Evolutionary conservation across 176 grass and related monocot species (phyloP), one percentile per base, ranked within the genome.

Genomic region (Puccinellia tenuiflora): DNA sequence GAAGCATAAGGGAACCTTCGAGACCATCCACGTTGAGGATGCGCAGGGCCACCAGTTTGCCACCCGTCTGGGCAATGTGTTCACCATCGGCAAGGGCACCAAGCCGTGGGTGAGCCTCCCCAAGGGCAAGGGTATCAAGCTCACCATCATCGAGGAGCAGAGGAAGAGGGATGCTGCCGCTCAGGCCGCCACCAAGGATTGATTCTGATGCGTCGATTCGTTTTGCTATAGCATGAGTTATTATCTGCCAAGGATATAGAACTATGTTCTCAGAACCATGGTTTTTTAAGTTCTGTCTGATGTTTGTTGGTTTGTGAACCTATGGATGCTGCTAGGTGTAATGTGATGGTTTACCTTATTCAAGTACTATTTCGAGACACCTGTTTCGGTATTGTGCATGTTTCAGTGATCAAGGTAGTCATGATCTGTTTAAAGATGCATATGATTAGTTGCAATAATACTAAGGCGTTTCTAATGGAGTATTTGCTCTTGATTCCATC

Each of bases 1-100:
- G 66, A 93, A 93, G 85, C 88, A 93, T 51, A 90, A 88, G 88
- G 91, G 91, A 37, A 90, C 66, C 82, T 93, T 93, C 4, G 91
- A 93, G 77, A 93, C 88, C 34, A 88, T 93, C 66, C 91, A 93
- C 17, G 55, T 93, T 12, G 88, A 93, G 81, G 91, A 93, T 73
- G 82, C 91, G 6, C 86, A 50, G 24, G 91, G 91, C 62, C 88
- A 93, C 43, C 81, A 90, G 61, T 93, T 93, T 0, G 85, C 85
- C 8, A 90, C 91, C 21, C 85, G 88, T 73, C 68, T 88, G 0
- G 85, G 86, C 5, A 92, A 92, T 4, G 90, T 92, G 52, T 92
- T 92, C 73, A 93, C 81, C 81, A 90, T 93, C 2, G 91, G 91
- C 53, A 93, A 93, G 84, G 88, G 91, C 33, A 88, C 12, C 39